Evolutionary conservation across 2,329 filamentous ascomycete genomes (phyloP).

Genomic region (Gaeumannomyces tritici): DNA sequence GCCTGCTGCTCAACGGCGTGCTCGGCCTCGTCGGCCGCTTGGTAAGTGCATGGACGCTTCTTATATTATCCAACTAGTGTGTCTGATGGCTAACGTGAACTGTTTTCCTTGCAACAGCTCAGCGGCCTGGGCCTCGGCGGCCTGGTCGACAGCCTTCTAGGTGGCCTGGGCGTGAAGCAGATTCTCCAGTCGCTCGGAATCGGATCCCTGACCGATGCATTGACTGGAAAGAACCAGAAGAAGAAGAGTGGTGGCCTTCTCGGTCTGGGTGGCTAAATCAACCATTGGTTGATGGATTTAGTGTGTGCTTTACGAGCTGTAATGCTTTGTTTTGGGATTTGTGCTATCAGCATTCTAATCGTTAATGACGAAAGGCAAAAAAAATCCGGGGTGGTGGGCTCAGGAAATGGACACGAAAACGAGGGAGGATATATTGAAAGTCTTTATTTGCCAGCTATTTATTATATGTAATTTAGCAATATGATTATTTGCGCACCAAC

Average conservation of each 20-base stretch:
- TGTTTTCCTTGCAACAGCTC: constrained; percentile 29
- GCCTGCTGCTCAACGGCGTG: constrained; percentile 72
- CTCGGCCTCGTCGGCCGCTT: constrained; percentile 75
- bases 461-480: no score
- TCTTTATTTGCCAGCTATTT: no score
- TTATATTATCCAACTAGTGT: background rate
- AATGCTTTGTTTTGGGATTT: no score
- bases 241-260: constrained; percentile 17
- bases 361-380: no score
- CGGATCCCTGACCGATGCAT: constrained; percentile 29
- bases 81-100: constrained; percentile 11
- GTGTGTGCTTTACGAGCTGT: background rate
- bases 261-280: background rate
- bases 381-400: no score
- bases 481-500: no score
- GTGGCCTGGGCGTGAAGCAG: constrained; percentile 66
- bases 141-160: constrained; percentile 68
- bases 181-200: constrained; percentile 67
- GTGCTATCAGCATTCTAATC: no score
- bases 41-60: constrained; percentile 22
- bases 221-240: constrained; percentile 37
- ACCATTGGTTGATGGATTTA: background rate
- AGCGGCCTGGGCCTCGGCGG: constrained; percentile 76
- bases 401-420: no score
- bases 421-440: no score